Evolutionary conservation across 176 grass and related monocot genomes (phyloP), one percentile per base, ranked within the genome.

Genomic region (Bothriochloa decipiens): DNA sequence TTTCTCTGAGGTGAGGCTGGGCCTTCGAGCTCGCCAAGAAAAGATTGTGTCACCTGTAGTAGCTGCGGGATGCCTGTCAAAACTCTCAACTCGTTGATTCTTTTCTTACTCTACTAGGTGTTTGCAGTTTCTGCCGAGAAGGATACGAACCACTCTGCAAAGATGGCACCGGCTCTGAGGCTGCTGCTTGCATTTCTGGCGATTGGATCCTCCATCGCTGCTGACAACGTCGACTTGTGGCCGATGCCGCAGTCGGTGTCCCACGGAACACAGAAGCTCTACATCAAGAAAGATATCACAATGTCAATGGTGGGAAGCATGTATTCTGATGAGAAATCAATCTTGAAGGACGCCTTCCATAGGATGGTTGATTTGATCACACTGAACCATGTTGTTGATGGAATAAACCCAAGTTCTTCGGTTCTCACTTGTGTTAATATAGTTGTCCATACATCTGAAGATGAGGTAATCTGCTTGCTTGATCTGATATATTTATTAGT

Each of bases 281-380:
- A 90, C 62, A 27, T 93, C 83, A 92, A 84, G 86, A 98, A 86
- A 60, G 82, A 94, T 55, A 80, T 93, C 52, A 65, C 81, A 36
- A 71, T 98, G 89, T 88, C 83, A 32, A 92, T 37, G 47, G 29
- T 74, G 32, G 93, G 93, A 74, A 95, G 89, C 91, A 87, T 77
- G 22, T 95, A 95, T 29, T 45, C 83, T 18, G 96, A 98, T 5
- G 81, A 57, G 58, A 92, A 90, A 66, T 81, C 58, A n/a, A 87
- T 98, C 67, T 77, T 95, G 74, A 98, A 95, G 84, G 93, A 93
- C 7, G 93, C 93, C 23, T 95, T 98, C 80, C 85, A 88, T 77
- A 92, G 93, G 82, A 90, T 87, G 84, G 49, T 95, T 25, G 76
- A 85, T 81, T 47, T 87, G 41, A 58, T 98, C 42, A 71, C 95